phyloP scores from a whole-genome alignment of 2,329 filamentous ascomycete genomes.

The Colletotrichum higginsianum region DNA sequence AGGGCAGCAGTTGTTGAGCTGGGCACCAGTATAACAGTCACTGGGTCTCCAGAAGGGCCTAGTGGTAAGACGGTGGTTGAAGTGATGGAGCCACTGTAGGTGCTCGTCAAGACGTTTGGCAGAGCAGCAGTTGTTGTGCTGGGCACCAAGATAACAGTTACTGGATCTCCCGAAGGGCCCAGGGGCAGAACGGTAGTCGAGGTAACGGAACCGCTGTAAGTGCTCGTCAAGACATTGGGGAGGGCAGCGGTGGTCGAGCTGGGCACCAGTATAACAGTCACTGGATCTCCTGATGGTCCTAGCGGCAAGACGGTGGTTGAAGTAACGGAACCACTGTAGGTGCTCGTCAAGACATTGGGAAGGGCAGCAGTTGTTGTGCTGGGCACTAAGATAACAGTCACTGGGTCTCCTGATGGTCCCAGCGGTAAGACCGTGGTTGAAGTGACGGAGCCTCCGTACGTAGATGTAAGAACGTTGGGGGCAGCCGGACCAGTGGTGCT shows the following conservation, averaged over 20 bases:
- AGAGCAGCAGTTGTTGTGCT: background rate
- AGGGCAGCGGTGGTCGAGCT: background rate
- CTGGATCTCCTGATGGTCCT: background rate
- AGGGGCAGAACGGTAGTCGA: background rate
- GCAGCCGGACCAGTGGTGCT: background rate
- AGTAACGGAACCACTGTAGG: constrained; percentile 18
- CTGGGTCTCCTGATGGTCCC: background rate
- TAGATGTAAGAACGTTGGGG: background rate
- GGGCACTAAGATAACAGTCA: background rate
- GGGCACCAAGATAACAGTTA: constrained; percentile 2
- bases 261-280: background rate
- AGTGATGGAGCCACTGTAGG: background rate
- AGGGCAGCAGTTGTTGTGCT: background rate
- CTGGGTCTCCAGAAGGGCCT: background rate
- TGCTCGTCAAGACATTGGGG: background rate
- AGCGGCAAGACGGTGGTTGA: background rate
- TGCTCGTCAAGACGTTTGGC: too few relatives aligned
- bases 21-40: background rate
- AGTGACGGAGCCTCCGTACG: background rate
- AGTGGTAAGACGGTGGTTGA: background rate
- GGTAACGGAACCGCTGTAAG: constrained; percentile 5
- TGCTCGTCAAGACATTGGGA: constrained; percentile 8
- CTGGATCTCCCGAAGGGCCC: background rate
- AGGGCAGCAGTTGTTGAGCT: background rate
- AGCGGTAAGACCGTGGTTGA: background rate